Base-by-base conservation (phyloP, 139 green algal genomes). In the Tetradesmus obliquus region DNA sequence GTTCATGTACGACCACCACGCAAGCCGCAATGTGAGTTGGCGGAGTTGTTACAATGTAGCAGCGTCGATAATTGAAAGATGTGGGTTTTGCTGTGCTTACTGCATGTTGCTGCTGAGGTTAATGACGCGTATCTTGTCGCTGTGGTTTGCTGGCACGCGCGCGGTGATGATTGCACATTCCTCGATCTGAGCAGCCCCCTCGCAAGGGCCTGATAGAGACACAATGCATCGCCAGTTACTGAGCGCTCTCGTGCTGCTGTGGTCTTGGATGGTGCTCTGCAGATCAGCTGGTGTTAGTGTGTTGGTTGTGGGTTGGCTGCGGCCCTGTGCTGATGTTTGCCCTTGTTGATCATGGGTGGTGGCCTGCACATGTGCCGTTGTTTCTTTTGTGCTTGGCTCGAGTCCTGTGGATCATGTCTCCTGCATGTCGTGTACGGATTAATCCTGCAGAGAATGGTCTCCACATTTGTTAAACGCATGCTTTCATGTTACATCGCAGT, bases 1-100 rank as follows among this genome's bases (percentile, higher is more conserved):
- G 95, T 95, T 96, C 87, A 93, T 98, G 94, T 98, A 98, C 51
- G 97, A 99, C 80, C 87, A 94, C 2, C 96, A 92, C 87, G 87
- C 97, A 17, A 87, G 91, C 8, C 91, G 93, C 55, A 92, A 96
- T 82, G 96, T 95, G 82, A 55, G 92, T 66, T 13, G 17, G 17
- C 9, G n/a, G 58, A 15, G 12, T 9, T 24, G 8, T 51, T 53
- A 8, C 57, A 45, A 45, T 45, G 32, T 45, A 45, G 32, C 32
- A 45, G 32, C 32, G 32, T 45, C 32, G 32, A 45, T 45, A 45
- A 45, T 45, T 45, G 32, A 45, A 45, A 45, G 32, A 45, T 32
- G 3, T 82, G 76, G 20, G 76, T 17, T 17, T 82, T 12, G 76
- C 13, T 82, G 76, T 32, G 22, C 15, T 76, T 72, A 72, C 10